Evolutionary conservation across 2,329 filamentous ascomycete genomes (phyloP), one percentile per base, ranked within the genome.

Genomic region (Blastomyces emzantsi): DNA sequence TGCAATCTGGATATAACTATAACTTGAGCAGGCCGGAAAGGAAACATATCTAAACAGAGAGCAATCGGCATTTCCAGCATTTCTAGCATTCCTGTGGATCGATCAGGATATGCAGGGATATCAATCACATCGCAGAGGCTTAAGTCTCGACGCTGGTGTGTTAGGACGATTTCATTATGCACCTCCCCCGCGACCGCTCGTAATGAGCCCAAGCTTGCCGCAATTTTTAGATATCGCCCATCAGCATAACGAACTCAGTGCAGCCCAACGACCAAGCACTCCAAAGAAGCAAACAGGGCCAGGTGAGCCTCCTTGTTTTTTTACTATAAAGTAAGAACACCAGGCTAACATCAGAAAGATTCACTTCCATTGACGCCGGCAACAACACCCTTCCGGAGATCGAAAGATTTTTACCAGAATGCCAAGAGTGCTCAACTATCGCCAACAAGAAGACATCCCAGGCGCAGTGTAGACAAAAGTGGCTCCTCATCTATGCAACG

Each of bases 71-170:
- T 25, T 49, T 33, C 25, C 17, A 30, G 28, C 17, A 49, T 19
- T 49, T 33, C 17, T 43, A 30, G 6, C 13, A 9, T 33, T 6
- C 30, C 25, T 47, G 43, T 17, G 1, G 28, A n/a, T 17, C 17
- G 58, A n/a, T 75, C 13, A 75, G 60, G 69, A 71, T 69, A 81
- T 84, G 77, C 80, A 79, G 71, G 75, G 78, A 76, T 81, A 80
- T 75, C 76, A 76, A 70, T 80, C 82, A 75, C 90, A 95, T 79
- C 87, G 90, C 78, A 85, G 90, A 76, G 92, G 92, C 73, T 86
- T 92, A 79, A 94, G 90, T 79, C 82, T 95, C 71, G 90, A 95
- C 79, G 89, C 64, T 19, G 64, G 66, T n/a, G 47, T 67, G 28
- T 57, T 62, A 25, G 61, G 47, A n/a, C 61, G 60, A 36, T 55